Conservation (phyloP, 225 moss, liverwort and hornwort species). For the Straminergon stramineum region DNA sequence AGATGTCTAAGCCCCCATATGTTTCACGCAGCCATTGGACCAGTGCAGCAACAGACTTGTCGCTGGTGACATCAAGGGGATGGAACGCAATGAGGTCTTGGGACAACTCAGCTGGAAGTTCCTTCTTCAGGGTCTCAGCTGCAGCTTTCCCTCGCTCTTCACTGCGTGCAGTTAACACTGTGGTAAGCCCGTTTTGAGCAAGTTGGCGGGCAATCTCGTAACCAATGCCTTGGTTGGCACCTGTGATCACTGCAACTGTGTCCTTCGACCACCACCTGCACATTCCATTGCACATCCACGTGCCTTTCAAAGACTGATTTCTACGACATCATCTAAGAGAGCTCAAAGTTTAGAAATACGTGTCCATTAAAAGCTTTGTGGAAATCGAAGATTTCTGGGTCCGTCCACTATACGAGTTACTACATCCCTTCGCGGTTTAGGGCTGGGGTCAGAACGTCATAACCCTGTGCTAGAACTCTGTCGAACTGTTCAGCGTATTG, state of each 20-base stretch:
- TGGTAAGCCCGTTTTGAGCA: neutral
- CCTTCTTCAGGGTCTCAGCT: neutral
- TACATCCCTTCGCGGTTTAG: neutral
- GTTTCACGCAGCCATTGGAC: slow-evolving; percentile 15
- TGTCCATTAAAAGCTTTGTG: neutral
- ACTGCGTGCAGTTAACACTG: neutral
- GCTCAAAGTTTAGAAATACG: neutral
- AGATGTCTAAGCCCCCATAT: slow-evolving; percentile 10
- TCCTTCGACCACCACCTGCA: slow-evolving; percentile 16
- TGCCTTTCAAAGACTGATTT: neutral
- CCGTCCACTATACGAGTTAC: neutral
- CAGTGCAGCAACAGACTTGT: neutral
- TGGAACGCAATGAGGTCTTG: slow-evolving; percentile 2
- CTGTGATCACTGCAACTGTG: slow-evolving; percentile 6
- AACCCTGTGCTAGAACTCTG: neutral
- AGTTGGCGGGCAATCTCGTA: slow-evolving; percentile 17
- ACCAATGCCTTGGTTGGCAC: slow-evolving; percentile 15
- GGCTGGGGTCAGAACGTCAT: neutral
- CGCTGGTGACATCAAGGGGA: neutral
- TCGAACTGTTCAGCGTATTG: neutral
- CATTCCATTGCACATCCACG: neutral
- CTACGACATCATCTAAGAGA: neutral
- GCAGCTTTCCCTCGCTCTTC: slow-evolving; percentile 10
- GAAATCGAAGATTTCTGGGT: neutral
- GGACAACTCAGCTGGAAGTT: neutral